Base-by-base conservation (phyloP, 192 early-diverging fungal species). In the Coemansia sp. region DNA sequence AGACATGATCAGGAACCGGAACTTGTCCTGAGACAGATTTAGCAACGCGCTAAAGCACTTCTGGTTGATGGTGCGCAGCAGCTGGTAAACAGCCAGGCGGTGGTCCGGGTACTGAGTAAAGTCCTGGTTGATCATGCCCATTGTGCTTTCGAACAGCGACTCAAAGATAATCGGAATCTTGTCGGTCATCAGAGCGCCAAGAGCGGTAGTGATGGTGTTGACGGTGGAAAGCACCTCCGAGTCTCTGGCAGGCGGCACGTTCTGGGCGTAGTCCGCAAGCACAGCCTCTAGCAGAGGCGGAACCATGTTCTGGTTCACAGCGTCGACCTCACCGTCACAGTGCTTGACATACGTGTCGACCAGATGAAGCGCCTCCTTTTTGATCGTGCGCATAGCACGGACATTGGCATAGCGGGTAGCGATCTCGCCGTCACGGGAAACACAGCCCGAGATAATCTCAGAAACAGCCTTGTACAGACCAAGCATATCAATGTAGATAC, bases 71-170 rank as follows among this genome's bases (percentile, higher is more conserved):
- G 93, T 91, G 55, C 92, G 88, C 60, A 99, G 76, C 64, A 99
- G 82, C 70, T 91, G 92, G 76, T 94, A 99, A 76, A 99, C 96
- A 10, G 91, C 93, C 67, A 91, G 86, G 61, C 97, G 92, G 81
- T 97, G 95, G 79, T 99, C 96, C 17, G 97, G 97, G 79, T 89
- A 96, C 71, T 96, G 95, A 25, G 93, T 86, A 85, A 97, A 96
- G 84, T 99, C 93, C 80, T 97, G 96, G 87, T 94, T 98, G 79
- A 99, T 99, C 97, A 99, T 99, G 83, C 92, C 91, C 73, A 99
- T 79, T 0, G 97, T 99, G 71, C 91, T 91, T 75, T 96, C 95
- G 68, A 99, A 99, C 52, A 97, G 92, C 2, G 91, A 91, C 62
- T 95, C 93, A 51, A 99, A 84, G 68, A 99, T 93, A 34, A 84